These are phyloP conservation scores for Cryptosporidium tyzzeri DNA, from an alignment of 169 alveolate genomes.

Conservation along the genomic window DNA sequence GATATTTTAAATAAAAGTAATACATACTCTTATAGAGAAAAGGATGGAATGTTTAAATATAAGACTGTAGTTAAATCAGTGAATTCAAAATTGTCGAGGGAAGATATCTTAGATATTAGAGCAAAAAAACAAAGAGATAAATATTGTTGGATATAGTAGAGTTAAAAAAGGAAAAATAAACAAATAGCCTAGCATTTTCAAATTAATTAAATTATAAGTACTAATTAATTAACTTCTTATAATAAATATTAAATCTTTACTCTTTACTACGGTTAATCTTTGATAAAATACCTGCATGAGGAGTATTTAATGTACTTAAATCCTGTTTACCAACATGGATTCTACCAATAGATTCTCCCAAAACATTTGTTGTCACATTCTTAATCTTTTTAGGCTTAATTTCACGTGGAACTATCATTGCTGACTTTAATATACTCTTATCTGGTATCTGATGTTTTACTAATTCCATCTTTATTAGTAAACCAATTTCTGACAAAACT, in stretches of 20 bases:
- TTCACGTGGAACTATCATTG: conserved; percentile 39
- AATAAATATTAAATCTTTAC: not conserved
- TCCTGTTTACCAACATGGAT: conserved; percentile 75
- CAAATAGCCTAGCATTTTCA: not conserved
- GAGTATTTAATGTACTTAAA: conserved; percentile 49
- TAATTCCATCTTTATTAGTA: conserved; percentile 52
- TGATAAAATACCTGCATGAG: conserved; percentile 48
- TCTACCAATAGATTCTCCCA: conserved; percentile 66
- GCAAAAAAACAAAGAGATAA: conserved; percentile 83
- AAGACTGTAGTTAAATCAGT: conserved; percentile 53
- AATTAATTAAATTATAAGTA: not conserved
- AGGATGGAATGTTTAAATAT: conserved; percentile 80
- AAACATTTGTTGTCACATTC: conserved; percentile 49
- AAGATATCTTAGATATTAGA: conserved; percentile 80
- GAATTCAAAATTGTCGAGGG: conserved; percentile 77
- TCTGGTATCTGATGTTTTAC: conserved; percentile 32
- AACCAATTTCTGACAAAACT: conserved; percentile 16
- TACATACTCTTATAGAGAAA: conserved; percentile 77
- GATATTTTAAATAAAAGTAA: conserved; percentile 20
- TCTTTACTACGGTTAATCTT: conserved; percentile 20
- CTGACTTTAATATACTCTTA: conserved; percentile 27
- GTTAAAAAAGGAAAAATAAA: not conserved
- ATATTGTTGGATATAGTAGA: conserved; percentile 81
- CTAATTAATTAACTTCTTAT: not conserved
- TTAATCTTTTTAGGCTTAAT: conserved; percentile 43